Evolutionary conservation across 2,329 filamentous ascomycete genomes (phyloP).

Genomic region (Aspergillus ruber): DNA sequence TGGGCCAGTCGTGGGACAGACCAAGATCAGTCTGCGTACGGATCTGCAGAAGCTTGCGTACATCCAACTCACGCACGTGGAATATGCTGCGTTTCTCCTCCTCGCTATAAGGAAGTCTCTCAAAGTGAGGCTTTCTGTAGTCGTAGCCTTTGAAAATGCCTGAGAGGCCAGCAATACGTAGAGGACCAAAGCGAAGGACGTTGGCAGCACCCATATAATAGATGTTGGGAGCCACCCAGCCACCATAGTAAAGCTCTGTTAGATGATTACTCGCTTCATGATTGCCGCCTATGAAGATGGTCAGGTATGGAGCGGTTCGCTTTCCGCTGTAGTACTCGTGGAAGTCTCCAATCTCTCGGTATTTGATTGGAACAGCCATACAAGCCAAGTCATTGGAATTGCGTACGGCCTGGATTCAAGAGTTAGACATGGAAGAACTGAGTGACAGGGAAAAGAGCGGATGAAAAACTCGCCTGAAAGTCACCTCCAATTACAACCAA

Average conservation of each 20-base stretch:
- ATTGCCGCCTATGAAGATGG: conserved; percentile 88
- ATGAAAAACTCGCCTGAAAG: conserved; percentile 61
- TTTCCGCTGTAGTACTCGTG: conserved; percentile 84
- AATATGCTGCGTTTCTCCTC: conserved; percentile 78
- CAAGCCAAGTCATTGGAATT: conserved; percentile 81
- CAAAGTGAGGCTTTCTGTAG: conserved; percentile 75
- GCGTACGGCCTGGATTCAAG: conserved; percentile 60
- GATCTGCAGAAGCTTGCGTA: conserved; percentile 79
- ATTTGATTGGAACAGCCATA: conserved; percentile 86
- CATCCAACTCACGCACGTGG: conserved; percentile 81
- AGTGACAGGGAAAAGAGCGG: neutral
- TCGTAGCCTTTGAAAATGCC: conserved; percentile 94
- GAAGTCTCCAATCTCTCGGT: conserved; percentile 83
- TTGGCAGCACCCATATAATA: conserved; percentile 96
- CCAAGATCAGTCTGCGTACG: conserved; percentile 86
- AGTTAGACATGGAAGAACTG: conserved; percentile 3
- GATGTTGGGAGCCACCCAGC: conserved; percentile 94
- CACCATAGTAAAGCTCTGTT: conserved; percentile 90
- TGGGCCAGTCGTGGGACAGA: conserved; percentile 93
- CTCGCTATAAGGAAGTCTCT: conserved; percentile 75
- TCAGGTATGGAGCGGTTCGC: conserved; percentile 74
- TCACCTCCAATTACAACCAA: conserved; percentile 92
- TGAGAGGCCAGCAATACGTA: conserved; percentile 83
- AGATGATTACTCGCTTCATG: conserved; percentile 89
- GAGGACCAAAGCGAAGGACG: conserved; percentile 71